Base-by-base conservation (phyloP, 306 rosid genomes). In the Prunus davidiana region DNA sequence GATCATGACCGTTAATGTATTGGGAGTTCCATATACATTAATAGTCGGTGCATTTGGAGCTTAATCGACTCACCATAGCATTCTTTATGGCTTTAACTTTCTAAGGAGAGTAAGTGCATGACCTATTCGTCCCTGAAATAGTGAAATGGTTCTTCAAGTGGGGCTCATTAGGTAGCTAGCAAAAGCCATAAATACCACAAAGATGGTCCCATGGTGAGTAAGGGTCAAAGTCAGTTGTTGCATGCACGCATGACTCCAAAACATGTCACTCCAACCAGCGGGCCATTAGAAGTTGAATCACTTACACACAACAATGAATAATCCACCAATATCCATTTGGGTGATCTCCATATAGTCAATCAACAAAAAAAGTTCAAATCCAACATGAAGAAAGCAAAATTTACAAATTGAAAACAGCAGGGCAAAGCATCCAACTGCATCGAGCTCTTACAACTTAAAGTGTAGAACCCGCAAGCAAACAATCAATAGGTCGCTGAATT, bases 191-290 rank as follows among this genome's bases (percentile, higher is more conserved):
- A 49, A 18, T 19, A 20, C 64, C 38, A 3, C 24, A 72, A 15
- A 16, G 8, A 41, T 57, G 82, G 73, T 43, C 85, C 76, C 82
- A 20, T 22, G 28, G 65, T 49, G 52, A 68, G 51, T 18, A 22
- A 62, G 50, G 54, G 69, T 72, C 72, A 43, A 16, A 56, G 61
- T 62, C 80, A 32, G 58, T 69, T 20, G 65, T 30, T 54, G 72
- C 19, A 55, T 62, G 57, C 60, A 72, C 72, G 86, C 71, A 76
- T 61, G 76, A 25, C 34, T 18, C 25, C 8, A 8, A 13, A 52
- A 67, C 9, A 66, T 38, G 27, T 54, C 30, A 34, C 16, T n/a
- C 11, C 15, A n/a, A 63, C 13, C 13, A 25, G 5, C 25, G 65
- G 65, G 34, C 27, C 65, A 28, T 60, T 15, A 60, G 63, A 10